These are phyloP conservation scores for Mycena maculata DNA, from an alignment of 768 basidiomycete genomes.

Conservation along the genomic window DNA sequence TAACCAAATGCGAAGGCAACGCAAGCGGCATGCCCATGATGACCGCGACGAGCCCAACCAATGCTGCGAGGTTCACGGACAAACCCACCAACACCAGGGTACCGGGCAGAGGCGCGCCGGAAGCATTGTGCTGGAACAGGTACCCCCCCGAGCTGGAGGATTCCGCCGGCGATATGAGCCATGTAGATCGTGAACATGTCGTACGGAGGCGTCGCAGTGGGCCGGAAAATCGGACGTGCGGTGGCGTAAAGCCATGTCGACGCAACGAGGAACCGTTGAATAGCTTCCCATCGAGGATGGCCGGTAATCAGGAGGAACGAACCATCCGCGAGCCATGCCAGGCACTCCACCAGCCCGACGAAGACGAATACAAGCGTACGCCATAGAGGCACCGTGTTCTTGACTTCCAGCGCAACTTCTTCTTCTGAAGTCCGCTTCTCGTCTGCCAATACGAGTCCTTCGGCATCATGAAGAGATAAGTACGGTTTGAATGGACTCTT, in stretches of 20 bases:
- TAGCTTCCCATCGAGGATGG: slow-evolving; percentile 45
- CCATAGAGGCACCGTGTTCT: slow-evolving; percentile 62
- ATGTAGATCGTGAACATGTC: slow-evolving; percentile 73
- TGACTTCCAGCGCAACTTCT: slow-evolving; percentile 30
- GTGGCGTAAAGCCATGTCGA: slow-evolving; percentile 75
- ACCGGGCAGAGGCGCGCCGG: slow-evolving; percentile 54
- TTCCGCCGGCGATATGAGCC: slow-evolving; percentile 56
- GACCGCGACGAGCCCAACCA: slow-evolving; percentile 56
- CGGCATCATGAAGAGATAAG: slow-evolving; percentile 66
- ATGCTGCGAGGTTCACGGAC: slow-evolving; percentile 56
- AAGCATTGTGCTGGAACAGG: slow-evolving; percentile 57
- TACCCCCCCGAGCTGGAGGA: slow-evolving; percentile 65
- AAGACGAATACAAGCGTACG: slow-evolving; percentile 66
- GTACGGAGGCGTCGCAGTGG: slow-evolving; percentile 67
- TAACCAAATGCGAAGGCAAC: slow-evolving; percentile 52
- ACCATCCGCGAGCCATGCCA: slow-evolving; percentile 69
- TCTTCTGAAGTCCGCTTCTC: slow-evolving; percentile 34
- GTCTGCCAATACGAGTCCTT: slow-evolving; percentile 50
- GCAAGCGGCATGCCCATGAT: slow-evolving; percentile 71
- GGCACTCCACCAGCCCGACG: slow-evolving; percentile 64
- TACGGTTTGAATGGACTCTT: slow-evolving; percentile 53
- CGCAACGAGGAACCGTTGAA: slow-evolving; percentile 60
- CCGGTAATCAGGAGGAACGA: slow-evolving; percentile 62
- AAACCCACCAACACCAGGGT: slow-evolving; percentile 42
- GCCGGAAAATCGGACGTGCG: slow-evolving; percentile 62